A percentile compares a stretch with the other conserved stretches of the same genome.
Evolutionary conservation across 805 yeast genomes (phyloP).

Genomic region (Cyberlindnera maritima): DNA sequence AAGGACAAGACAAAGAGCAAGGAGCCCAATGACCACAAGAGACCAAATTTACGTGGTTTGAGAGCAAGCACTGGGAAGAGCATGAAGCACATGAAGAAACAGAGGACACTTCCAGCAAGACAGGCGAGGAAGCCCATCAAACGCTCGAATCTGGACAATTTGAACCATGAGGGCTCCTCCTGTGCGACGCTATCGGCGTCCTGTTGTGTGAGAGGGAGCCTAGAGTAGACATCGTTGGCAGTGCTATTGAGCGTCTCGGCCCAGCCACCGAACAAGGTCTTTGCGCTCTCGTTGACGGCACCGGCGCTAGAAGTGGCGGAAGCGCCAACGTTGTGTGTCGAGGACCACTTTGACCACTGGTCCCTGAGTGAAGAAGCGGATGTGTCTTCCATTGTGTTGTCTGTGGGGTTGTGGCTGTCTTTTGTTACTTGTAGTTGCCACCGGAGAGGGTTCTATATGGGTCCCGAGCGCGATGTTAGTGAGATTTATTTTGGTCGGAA

Average conservation of each 20-base stretch:
- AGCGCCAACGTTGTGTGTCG: slow-evolving; percentile 23
- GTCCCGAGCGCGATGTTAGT: too few relatives aligned
- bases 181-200: slow-evolving; percentile 39
- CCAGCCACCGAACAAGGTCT: slow-evolving; percentile 36
- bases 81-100: slow-evolving; percentile 79
- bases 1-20: slow-evolving; percentile 82
- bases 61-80: slow-evolving; percentile 86
- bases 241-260: slow-evolving; percentile 36
- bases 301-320: slow-evolving; percentile 9
- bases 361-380: slow-evolving; percentile 32
- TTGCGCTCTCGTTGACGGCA: slow-evolving; percentile 33
- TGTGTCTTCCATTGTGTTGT: slow-evolving; percentile 17
- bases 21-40: slow-evolving; percentile 89
- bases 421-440: too few relatives aligned
- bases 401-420: too few relatives aligned
- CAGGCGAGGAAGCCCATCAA: slow-evolving; percentile 75
- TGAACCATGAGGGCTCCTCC: slow-evolving; percentile 77
- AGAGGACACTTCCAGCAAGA: slow-evolving; percentile 69
- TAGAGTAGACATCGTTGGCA: slow-evolving; percentile 57
- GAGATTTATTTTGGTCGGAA: too few relatives aligned
- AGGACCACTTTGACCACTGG: slow-evolving; percentile 39
- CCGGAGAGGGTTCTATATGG: too few relatives aligned
- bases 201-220: slow-evolving; percentile 61
- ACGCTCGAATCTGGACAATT: slow-evolving; percentile 73
- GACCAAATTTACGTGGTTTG: slow-evolving; percentile 88